Conservation (phyloP, 139 green algal genomes). For the Chlorella sorokiniana region DNA sequence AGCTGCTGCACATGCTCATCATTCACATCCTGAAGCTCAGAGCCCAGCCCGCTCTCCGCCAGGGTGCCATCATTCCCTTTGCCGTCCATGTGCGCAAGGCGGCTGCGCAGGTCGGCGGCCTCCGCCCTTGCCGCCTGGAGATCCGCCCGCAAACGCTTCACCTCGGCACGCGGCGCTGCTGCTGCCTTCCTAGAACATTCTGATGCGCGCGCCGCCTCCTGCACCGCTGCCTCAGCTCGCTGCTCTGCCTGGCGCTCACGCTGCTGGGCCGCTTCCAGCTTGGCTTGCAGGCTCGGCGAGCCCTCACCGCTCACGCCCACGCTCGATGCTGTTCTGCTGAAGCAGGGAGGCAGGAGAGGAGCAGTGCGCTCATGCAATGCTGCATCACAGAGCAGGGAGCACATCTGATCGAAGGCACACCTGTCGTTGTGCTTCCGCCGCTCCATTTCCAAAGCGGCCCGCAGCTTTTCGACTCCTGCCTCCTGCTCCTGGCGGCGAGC, state of each 20-base stretch:
- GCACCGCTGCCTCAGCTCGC: slow-evolving; percentile 9
- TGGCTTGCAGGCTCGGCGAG: not conserved
- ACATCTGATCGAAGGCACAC: not conserved
- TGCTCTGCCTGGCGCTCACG: not conserved
- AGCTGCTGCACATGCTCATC: slow-evolving; percentile 5
- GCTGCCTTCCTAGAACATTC: not conserved
- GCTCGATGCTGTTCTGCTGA: not conserved
- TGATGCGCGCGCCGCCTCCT: not conserved
- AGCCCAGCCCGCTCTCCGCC: not conserved
- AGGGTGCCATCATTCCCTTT: not conserved
- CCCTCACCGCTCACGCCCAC: not conserved
- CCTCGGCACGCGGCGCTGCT: not conserved
- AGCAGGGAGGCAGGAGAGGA: not conserved
- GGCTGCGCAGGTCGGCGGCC: slow-evolving; percentile 8
- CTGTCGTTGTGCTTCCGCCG: not conserved
- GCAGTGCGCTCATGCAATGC: not conserved
- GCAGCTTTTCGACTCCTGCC: not conserved
- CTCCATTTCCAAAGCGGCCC: not conserved
- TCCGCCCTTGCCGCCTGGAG: slow-evolving; percentile 16
- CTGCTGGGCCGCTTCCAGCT: not conserved
- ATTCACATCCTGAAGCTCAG: slow-evolving; percentile 13
- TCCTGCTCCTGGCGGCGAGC: slow-evolving; percentile 15
- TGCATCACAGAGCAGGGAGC: not conserved
- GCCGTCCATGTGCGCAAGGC: not conserved
- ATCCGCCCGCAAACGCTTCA: not conserved